Base-by-base conservation (phyloP, 805 yeast genomes). In the Aciculoconidium aculeatum region DNA sequence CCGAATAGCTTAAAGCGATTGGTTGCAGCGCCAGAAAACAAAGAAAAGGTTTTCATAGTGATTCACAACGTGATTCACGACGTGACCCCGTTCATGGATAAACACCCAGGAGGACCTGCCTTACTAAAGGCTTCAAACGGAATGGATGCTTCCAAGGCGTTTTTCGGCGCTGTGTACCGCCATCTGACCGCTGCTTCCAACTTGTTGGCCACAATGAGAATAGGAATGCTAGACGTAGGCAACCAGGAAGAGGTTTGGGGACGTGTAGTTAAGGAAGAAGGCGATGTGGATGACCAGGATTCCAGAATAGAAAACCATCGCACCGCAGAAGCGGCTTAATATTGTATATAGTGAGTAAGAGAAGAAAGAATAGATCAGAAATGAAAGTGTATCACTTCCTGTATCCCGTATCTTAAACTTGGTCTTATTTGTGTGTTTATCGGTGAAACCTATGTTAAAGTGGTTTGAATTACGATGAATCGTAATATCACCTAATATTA, bases 161-260 rank as follows among this genome's bases (percentile, higher is more conserved):
- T 88, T 56, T 86, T 80, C 53, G 96, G 97, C 13, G 96, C 95
- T 3, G 96, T 88, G 8, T 88, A 88, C 58, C 75, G 76, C 32
- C 97, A 88, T 55, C 81, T 92, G 44, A 86, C 90, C 34, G 96
- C 96, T 0, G 96, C 96, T 1, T 82, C 80, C 49, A 88, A 88
- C 56, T 58, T 88, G 36, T 63, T 88, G 36, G 94, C 95, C 2
- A 88, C 95, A 1, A 86, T 88, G 96, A 71, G 97, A 47, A 80
- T 88, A 10, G 95, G 94, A 1, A 88, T 83, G 15, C 65, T 83
- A 17, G 76, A 87, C 37, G 81, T 84, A 10, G 88, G 88, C 7
- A 72, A 82, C 39, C 90, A 85, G 42, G 81, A 77, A 37, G 80
- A 81, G 42, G 83, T 83, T 14, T 84, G 95, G 94, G 75, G 77